Evolutionary conservation across 352 stramenopile species (phyloP).

Genomic region (Plasmopara viticola): DNA sequence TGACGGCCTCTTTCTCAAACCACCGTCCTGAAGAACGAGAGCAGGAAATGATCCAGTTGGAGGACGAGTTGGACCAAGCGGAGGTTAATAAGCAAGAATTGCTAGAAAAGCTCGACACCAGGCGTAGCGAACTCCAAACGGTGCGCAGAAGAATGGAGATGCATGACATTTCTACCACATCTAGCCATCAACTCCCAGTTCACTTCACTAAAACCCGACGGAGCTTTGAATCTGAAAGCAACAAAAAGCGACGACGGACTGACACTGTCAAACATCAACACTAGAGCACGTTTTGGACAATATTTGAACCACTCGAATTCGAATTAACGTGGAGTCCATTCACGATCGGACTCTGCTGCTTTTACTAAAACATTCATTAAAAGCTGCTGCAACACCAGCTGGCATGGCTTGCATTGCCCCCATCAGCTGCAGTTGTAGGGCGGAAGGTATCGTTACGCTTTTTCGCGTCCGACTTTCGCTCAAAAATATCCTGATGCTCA

Average conservation of each 20-base stretch:
- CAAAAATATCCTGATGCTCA: conserved; percentile 82
- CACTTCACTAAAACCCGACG: conserved; percentile 38
- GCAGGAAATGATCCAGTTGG: conserved; percentile 38
- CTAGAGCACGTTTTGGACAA: no score
- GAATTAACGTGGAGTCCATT: no score
- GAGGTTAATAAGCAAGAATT: conserved; percentile 47
- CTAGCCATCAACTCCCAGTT: conserved; percentile 24
- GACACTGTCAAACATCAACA: conserved; percentile 4
- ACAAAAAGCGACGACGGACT: conserved; percentile 24
- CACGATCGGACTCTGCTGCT: no score
- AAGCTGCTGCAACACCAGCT: conserved; percentile 87
- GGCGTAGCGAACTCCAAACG: conserved; percentile 24
- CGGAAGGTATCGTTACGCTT: conserved; percentile 72
- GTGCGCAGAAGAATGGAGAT: conserved; percentile 35
- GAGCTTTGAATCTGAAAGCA: conserved; percentile 6
- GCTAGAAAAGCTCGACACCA: conserved; percentile 29
- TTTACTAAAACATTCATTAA: conserved; percentile 25
- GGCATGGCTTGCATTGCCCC: conserved; percentile 31
- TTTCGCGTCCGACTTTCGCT: conserved; percentile 68
- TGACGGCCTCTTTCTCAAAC: conserved; percentile 37
- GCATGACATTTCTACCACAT: conserved; percentile 13
- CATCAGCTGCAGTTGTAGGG: conserved; percentile 46
- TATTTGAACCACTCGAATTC: no score
- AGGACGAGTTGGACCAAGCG: conserved; percentile 55
- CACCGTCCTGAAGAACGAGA: conserved; percentile 34